These are phyloP conservation scores for Lentinula guzmanii DNA, from an alignment of 768 basidiomycete genomes.

Conservation along the genomic window DNA sequence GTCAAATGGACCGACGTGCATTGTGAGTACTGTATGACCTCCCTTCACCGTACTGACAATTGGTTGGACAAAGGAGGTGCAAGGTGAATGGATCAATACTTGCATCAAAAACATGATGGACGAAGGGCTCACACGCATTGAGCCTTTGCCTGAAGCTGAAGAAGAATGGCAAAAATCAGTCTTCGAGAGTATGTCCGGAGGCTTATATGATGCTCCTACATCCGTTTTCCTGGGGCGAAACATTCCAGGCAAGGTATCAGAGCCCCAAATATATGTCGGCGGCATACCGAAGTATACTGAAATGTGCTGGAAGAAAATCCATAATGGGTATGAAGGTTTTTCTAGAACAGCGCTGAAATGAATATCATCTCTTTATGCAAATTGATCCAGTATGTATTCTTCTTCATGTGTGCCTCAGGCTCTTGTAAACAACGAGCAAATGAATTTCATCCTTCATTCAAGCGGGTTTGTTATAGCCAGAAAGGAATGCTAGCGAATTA, in stretches of 20 bases:
- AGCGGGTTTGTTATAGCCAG: no score
- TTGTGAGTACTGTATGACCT: slow-evolving; percentile 9
- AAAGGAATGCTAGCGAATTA: no score
- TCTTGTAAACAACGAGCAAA: no score
- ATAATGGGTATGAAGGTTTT: slow-evolving; percentile 3
- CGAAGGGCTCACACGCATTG: not conserved
- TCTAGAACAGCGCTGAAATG: not conserved
- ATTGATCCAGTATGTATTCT: no score
- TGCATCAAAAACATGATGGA: not conserved
- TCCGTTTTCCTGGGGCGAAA: not conserved
- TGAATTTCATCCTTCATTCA: no score
- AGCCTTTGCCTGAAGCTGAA: not conserved
- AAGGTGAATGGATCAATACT: slow-evolving; percentile 1
- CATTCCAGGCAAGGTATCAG: not conserved
- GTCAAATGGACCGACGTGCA: slow-evolving; percentile 19
- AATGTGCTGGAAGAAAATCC: not conserved
- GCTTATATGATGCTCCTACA: not conserved
- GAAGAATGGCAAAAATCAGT: not conserved
- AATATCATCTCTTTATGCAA: no score
- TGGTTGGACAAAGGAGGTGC: not conserved
- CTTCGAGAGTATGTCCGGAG: not conserved
- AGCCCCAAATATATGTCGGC: not conserved
- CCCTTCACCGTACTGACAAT: not conserved
- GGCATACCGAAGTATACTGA: not conserved
- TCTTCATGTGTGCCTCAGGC: no score